Evolutionary conservation across 441 rosid genomes (phyloP), one percentile per base, ranked within the genome.

Genomic region (Adansonia grandidieri): DNA sequence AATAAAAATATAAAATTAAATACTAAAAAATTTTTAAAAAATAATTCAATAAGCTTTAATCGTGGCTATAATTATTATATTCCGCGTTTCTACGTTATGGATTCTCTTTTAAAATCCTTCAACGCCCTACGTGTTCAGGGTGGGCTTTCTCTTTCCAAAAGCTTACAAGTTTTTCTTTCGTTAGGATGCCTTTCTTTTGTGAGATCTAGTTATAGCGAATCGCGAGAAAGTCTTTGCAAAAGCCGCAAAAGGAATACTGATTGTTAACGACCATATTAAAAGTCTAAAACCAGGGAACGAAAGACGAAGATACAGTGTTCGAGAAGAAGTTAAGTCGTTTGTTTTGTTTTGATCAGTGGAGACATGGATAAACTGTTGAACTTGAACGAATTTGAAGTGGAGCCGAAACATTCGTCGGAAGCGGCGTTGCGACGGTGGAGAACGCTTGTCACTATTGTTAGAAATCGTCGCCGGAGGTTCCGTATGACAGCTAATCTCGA

Each of bases 401-500:
- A 86, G 0, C 71, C 75, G 76, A 96, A 96, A 89, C 82, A 94
- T 73, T 83, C 91, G 4, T 90, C 97, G n/a, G 90, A 80, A 57
- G 94, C 84, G 44, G 97, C 97, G 13, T 77, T 86, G 72, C 82
- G 64, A 73, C 69, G 95, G 61, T 96, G 98, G 99, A 88, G 97
- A 77, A 77, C 81, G 0, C 91, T 94, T 7, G 96, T 88, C 10
- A 63, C 88, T 54, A 11, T 94, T 57, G 91, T 96, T 78, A 90
- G 86, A 88, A 96, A 94, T 69, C 92, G 78, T 11, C 89, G 90
- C 73, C 91, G 98, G 60, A 82, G 99, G 61, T 96, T 96, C 81
- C 98, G 99, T 45, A 81, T 69, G 83, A 88, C 90, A 50, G 91
- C 88, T 15, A 90, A 96, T 80, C 97, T 92, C 65, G 91, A 45